Base-by-base conservation (phyloP, 306 rosid species). In the Pterocarpus macrocarpus region DNA sequence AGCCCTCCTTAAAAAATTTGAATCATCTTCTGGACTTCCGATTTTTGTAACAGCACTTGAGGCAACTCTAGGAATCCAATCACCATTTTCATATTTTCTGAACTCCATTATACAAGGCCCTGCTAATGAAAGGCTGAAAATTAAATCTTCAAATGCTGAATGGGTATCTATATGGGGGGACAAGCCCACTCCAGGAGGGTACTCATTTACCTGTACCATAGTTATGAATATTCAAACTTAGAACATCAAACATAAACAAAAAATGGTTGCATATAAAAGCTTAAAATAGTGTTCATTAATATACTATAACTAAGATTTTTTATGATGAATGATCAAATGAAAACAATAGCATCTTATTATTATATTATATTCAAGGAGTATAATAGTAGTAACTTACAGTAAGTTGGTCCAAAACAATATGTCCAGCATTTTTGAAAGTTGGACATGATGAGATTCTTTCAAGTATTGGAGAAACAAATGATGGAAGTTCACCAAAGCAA, bases 81-180 rank as follows among this genome's bases (percentile, higher is more conserved):
- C 87, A 36, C 87, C 86, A 35, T 89, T 89, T 11, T 67, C 82
- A 38, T 91, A 91, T 84, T 78, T 88, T 78, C 98, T 89, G 88
- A 94, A 94, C 88, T 94, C 98, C 98, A 94, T 94, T 30, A 94
- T 90, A 90, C 98, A 94, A 71, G 98, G 97, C 85, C 98, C 97
- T 66, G 97, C 94, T 80, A 92, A 81, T 56, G 97, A 94, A 89
- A 94, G 97, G 89, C 97, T 94, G 89, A 94, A 92, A 85, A 94
- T 94, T 73, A 90, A 89, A 86, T 95, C 97, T 64, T 91, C 98
- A 85, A 94, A 94, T 75, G 97, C 98, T 86, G 98, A 94, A 88
- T 94, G 98, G 68, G 98, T 94, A 90, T 94, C 98, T 61, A 94
- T 83, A 84, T 94, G 98, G 56, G 98, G 98, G 85, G 98, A 90